Base-by-base conservation (phyloP, 2,329 filamentous ascomycete species). In the Dendrostoma leiphaemia region DNA sequence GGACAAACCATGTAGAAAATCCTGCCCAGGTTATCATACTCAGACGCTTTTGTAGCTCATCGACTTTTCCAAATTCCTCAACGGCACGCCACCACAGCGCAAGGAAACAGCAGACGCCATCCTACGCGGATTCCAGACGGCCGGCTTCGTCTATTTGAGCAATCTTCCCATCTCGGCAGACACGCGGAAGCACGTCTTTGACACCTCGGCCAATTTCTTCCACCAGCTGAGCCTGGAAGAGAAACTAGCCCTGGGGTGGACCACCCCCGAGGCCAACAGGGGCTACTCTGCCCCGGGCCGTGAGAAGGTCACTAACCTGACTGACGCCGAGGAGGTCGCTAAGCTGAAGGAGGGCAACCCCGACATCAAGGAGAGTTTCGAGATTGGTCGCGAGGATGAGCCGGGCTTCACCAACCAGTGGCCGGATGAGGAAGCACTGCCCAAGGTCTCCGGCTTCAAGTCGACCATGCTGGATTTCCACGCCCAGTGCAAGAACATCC, bases 101-200 rank as follows among this genome's bases (percentile, higher is more conserved):
- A 74, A 79, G 48, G 72, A 79, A 40, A 84, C 89, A 1, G 91
- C 91, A 21, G 71, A 83, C 50, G 83, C 87, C 37, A 85, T 96
- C 61, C 84, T 93, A 12, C 67, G 84, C 50, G 91, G 90, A 38
- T 96, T 97, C 74, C 88, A 91, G 64, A 86, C 82, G 1, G 89
- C 91, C 2, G 92, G 92, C 54, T 96, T 97, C 76, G 82, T 97
- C 65, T 96, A 96, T 71, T 82, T 96, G 35, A 86, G 86, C 63
- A 89, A 93, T 69, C 86, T 93, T 61, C 82, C 88, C 37, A 87
- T 96, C 57, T 71, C 84, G 0, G 64, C 80, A 3, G 72, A 80
- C 8, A 78, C 79, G 9, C 73, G 91, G 12, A 69, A 79, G 56
- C 70, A 79, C 54, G 80, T 87, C 56, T 95, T 94, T 67, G 67